Conservation (phyloP, 192 early-diverging fungal genomes). For the Coemansia sp. region DNA sequence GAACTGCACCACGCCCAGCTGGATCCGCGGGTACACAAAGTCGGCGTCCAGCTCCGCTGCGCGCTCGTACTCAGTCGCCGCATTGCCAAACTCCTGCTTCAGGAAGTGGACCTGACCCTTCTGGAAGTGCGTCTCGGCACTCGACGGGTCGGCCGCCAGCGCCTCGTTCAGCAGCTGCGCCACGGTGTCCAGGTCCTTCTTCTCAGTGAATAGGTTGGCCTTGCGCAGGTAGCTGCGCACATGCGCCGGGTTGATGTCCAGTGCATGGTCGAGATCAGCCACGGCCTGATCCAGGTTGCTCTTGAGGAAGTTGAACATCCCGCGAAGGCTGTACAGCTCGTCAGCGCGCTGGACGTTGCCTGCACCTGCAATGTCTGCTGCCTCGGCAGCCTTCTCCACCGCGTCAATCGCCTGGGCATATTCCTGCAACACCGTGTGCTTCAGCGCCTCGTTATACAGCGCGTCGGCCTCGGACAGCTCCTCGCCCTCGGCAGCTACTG, state of each 20-base stretch:
- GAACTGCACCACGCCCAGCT: conserved; percentile 90
- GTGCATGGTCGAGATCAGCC: conserved; percentile 69
- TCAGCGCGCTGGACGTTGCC: conserved; percentile 45
- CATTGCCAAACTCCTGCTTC: conserved; percentile 69
- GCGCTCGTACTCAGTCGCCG: conserved; percentile 79
- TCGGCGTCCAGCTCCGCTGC: conserved; percentile 69
- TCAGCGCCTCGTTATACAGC: conserved; percentile 53
- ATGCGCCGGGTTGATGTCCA: conserved; percentile 69
- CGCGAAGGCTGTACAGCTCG: conserved; percentile 76
- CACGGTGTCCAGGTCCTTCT: conserved; percentile 49
- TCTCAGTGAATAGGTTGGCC: conserved; percentile 88
- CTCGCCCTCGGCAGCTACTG: conserved; percentile 14
- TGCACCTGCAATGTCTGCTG: conserved; percentile 46
- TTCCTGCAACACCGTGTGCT: conserved; percentile 45
- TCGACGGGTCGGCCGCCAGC: conserved; percentile 56
- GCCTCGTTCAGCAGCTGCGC: conserved; percentile 26
- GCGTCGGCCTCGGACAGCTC: conserved; percentile 32
- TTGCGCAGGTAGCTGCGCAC: conserved; percentile 84
- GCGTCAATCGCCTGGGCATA: conserved; percentile 59
- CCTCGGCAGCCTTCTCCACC: conserved; percentile 61
- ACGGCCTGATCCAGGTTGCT: conserved; percentile 72
- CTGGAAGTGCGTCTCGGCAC: conserved; percentile 93
- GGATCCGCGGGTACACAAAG: conserved; percentile 90
- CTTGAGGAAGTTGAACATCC: conserved; percentile 83
- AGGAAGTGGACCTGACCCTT: conserved; percentile 62